Evolutionary conservation across 208 protist genomes (phyloP), one percentile per base, ranked within the genome.

Genomic region (Wallacemonas rigidus): DNA sequence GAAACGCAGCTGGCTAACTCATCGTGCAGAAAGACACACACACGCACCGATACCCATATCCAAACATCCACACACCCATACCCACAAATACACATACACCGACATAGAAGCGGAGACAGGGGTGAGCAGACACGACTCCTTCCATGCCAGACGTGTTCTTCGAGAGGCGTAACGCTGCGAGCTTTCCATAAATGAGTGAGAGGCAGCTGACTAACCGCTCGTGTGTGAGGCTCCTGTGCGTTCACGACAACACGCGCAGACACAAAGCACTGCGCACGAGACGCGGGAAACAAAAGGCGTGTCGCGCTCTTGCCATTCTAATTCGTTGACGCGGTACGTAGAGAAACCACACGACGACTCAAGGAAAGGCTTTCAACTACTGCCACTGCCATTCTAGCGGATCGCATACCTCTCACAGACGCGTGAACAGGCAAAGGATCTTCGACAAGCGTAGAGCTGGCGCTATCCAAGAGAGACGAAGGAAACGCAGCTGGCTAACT

Each of bases 111-210:
- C 26, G 0, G 26, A 26, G 26, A 26, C 26, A 26, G 26, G 26
- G 26, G 26, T 26, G 26, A 26, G 26, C 26, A 26, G 26, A 26
- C 26, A 26, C 26, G 26, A 0, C 26, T 26, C 26, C 26, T 26
- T 26, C 26, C 26, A 26, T 26, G 26, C 26, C 26, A 26, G 15
- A 58, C 26, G 26, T 26, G 64, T 7, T 69, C 64, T 69, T 36
- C 64, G 51, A 58, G 64, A 17, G n/a, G 48, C 40, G 64, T 69
- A 69, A 69, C 64, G 64, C 64, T 69, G 64, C 64, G 50, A 57
- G 35, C 48, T 35, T 17, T 69, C 64, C 64, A 69, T 69, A 40
- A 41, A 58, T 38, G 54, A 1, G 64, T 58, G 50, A 40, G 45
- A 45, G 36, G 48, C 64, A 69, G 64, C 47, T 54, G 64, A 69